phyloP scores from a whole-genome alignment of 257 asterid species.

The Rauvolfia tetraphylla region DNA sequence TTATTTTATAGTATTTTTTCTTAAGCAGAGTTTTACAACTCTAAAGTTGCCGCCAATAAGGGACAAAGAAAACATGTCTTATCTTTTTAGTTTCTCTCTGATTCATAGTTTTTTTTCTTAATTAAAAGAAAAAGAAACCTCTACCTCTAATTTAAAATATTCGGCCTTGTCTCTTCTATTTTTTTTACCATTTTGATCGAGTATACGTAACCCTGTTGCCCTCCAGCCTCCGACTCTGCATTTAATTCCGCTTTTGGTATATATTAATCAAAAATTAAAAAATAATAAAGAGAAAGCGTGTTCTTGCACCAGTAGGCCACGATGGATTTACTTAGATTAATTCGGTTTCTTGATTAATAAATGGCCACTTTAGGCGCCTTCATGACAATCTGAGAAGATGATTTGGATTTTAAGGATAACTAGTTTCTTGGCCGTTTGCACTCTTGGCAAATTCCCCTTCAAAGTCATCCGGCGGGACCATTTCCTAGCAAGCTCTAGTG shows the following conservation, averaged over 20 bases:
- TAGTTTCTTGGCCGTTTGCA: background rate
- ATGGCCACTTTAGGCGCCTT: constrained; percentile 21
- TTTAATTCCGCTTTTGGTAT: background rate
- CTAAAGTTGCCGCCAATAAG: constrained; percentile 14
- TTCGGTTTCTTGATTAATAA: constrained; percentile 13
- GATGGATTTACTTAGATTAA: constrained; percentile 2
- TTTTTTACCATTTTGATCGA: constrained; percentile 10
- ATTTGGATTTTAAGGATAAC: background rate
- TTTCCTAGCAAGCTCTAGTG: background rate
- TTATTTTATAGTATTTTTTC: constrained; percentile 1
- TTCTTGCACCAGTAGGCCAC: constrained; percentile 16
- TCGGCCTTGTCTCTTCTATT: constrained; percentile 15
- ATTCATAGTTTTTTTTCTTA: constrained; percentile 13
- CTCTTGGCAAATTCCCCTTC: constrained; percentile 12
- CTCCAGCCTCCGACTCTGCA: constrained; percentile 10
- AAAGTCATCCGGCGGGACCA: background rate
- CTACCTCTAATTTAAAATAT: constrained; percentile 7
- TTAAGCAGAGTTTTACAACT: background rate
- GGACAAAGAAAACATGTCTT: background rate
- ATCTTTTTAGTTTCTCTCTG: constrained; percentile 16
- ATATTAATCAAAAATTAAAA: no score
- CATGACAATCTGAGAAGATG: constrained; percentile 3
- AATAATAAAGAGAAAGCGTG: constrained; percentile 3
- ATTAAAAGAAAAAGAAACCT: background rate
- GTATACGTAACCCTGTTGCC: constrained; percentile 27